Evolutionary conservation across 2,329 filamentous ascomycete genomes (phyloP).

Genomic region (Arachnopeziza araneosa): DNA sequence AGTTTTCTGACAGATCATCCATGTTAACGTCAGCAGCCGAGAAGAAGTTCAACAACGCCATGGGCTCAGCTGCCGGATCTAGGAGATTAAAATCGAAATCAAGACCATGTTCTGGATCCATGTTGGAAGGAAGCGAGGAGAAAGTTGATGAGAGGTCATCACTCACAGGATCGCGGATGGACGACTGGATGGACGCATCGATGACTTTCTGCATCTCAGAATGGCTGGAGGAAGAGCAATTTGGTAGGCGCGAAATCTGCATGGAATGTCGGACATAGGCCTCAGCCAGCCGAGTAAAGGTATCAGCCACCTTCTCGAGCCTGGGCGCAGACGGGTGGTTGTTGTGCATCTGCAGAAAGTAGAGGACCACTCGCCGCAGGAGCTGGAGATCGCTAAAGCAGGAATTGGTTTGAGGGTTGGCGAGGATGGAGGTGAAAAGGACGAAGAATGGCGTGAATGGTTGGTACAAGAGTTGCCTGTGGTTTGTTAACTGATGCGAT

Average conservation of each 20-base stretch:
- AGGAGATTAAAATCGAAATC: background rate
- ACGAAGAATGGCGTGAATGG: slow-evolving; percentile 15
- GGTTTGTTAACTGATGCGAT: background rate
- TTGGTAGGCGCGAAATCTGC: background rate
- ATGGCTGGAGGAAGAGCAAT: background rate
- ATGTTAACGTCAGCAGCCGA: background rate
- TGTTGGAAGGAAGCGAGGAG: background rate
- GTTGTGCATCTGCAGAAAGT: slow-evolving; percentile 11
- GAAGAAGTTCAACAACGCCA: slow-evolving; percentile 3
- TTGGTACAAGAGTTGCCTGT: slow-evolving; percentile 15
- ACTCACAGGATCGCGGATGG: background rate
- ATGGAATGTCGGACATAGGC: slow-evolving; percentile 7
- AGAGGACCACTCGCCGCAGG: slow-evolving; percentile 7
- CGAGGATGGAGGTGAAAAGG: slow-evolving; percentile 12
- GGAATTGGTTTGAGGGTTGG: slow-evolving; percentile 1
- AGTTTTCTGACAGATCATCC: background rate
- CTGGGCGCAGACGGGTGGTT: slow-evolving; percentile 7
- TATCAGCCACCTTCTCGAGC: slow-evolving; percentile 9
- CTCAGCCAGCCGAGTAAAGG: slow-evolving; percentile 7
- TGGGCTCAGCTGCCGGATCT: slow-evolving; percentile 3
- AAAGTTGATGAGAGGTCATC: background rate
- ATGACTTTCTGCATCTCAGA: background rate
- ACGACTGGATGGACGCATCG: background rate
- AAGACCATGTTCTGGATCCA: background rate
- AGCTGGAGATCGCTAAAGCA: slow-evolving; percentile 9